A percentile compares a stretch with the other conserved stretches of the same genome.
Conservation (phyloP, 306 rosid genomes). For the Acacia melanoxylon region DNA sequence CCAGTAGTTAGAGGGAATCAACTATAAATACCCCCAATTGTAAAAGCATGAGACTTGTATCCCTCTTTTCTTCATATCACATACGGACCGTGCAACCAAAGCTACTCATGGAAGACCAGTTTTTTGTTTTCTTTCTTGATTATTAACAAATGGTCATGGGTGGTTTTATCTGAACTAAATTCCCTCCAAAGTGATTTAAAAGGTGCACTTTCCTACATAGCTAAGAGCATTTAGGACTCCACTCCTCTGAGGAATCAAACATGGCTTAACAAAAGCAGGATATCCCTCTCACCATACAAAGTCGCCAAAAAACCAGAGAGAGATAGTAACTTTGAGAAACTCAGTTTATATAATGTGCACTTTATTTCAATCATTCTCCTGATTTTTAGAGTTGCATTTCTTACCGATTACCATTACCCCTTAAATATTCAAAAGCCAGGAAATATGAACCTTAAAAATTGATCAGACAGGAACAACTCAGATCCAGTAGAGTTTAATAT, state of each 20-base stretch:
- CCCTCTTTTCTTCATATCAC: no score
- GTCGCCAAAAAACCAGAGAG: not conserved
- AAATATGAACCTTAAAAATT: not conserved
- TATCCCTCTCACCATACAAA: not conserved
- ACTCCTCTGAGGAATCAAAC: not conserved
- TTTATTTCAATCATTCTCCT: not conserved
- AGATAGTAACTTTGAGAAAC: not conserved
- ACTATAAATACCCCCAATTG: no score
- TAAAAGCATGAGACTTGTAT: no score
- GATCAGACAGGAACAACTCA: constrained; percentile 8
- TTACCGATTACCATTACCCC: not conserved
- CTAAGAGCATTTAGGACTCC: not conserved
- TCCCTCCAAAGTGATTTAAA: constrained; percentile 46
- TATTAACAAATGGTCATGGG: not conserved
- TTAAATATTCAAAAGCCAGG: not conserved
- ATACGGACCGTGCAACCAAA: not conserved
- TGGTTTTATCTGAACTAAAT: not conserved
- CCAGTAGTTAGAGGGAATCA: no score
- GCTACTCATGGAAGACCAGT: not conserved
- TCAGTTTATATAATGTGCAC: not conserved
- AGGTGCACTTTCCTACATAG: not conserved
- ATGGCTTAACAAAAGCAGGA: not conserved
- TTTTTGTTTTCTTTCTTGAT: not conserved
- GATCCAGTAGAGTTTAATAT: not conserved
- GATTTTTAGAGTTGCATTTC: not conserved